phyloP scores from a whole-genome alignment of 2,329 filamentous ascomycete genomes.

The Onygenales sp. region DNA sequence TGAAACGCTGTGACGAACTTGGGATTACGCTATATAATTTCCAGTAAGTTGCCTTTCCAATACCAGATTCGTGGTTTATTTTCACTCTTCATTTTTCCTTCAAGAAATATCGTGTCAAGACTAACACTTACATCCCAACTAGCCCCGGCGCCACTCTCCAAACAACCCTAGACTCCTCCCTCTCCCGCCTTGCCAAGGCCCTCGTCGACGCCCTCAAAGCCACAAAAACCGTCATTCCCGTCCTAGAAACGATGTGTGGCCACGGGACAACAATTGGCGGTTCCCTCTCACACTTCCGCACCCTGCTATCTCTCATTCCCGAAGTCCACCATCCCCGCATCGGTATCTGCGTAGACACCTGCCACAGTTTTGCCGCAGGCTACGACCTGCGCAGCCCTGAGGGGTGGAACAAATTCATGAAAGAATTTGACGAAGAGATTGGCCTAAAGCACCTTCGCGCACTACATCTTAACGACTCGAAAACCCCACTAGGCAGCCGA shows the following conservation, averaged over 20 bases:
- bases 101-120: not conserved
- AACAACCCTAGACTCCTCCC: constrained; percentile 56
- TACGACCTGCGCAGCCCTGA: constrained; percentile 75
- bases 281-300: constrained; percentile 74
- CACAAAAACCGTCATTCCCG: constrained; percentile 65
- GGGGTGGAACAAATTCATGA: constrained; percentile 63
- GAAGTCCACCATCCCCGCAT: constrained; percentile 70
- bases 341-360: constrained; percentile 93
- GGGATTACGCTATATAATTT: constrained; percentile 96
- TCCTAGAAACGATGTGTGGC: constrained; percentile 94
- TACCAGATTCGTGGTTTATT: not conserved
- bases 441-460: constrained; percentile 73
- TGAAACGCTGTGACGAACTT: constrained; percentile 72
- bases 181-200: constrained; percentile 68
- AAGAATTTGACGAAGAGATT: constrained; percentile 66
- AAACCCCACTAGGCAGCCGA: constrained; percentile 71
- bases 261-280: constrained; percentile 79
- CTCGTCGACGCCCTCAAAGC: constrained; percentile 74
- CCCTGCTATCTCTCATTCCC: constrained; percentile 66
- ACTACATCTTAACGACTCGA: constrained; percentile 90
- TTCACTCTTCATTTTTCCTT: not conserved
- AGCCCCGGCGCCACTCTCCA: constrained; percentile 71
- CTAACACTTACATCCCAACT: not conserved
- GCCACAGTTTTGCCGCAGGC: constrained; percentile 88
- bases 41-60: constrained; percentile 42